A percentile compares a stretch with the other conserved stretches of the same genome.
phyloP scores from a whole-genome alignment of 306 rosid genomes.

The Ormosia emarginata region DNA sequence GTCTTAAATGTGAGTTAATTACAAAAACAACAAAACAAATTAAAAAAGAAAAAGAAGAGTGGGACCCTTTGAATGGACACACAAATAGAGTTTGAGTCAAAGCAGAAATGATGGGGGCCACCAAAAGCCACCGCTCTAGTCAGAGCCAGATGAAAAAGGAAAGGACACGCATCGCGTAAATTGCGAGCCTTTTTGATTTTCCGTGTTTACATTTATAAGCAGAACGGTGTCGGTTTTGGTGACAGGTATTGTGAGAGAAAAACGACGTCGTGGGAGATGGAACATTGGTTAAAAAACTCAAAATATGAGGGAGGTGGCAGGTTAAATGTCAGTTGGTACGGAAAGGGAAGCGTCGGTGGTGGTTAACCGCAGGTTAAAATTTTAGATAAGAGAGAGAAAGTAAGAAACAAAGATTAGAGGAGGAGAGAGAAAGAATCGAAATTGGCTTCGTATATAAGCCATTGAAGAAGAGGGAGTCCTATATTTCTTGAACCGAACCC shows the following conservation, averaged over 20 bases:
- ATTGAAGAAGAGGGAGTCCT: conserved; percentile 27
- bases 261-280: not conserved
- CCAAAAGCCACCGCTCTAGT: not conserved
- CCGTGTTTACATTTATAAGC: not conserved
- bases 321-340: conserved; percentile 31
- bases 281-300: not conserved
- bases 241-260: no score
- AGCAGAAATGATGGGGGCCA: conserved; percentile 34
- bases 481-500: conserved; percentile 21
- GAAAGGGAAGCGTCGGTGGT: conserved; percentile 55
- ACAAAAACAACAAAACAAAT: not conserved
- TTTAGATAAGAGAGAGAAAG: not conserved
- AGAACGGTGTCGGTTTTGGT: not conserved
- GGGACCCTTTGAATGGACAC: conserved; percentile 22
- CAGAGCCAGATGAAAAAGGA: not conserved
- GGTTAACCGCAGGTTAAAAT: conserved; percentile 48
- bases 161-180: conserved; percentile 11
- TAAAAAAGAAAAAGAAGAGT: not conserved
- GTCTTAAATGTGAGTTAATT: not conserved
- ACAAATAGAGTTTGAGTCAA: conserved; percentile 45
- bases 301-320: conserved; percentile 1
- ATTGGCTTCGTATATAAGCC: conserved; percentile 63
- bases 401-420: not conserved
- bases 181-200: not conserved
- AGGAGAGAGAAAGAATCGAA: not conserved